Percentiles rank a stretch among this genome's conserved stretches.
Evolutionary conservation across 2,329 filamentous ascomycete genomes (phyloP).

Genomic region (Apiospora saccharicola): DNA sequence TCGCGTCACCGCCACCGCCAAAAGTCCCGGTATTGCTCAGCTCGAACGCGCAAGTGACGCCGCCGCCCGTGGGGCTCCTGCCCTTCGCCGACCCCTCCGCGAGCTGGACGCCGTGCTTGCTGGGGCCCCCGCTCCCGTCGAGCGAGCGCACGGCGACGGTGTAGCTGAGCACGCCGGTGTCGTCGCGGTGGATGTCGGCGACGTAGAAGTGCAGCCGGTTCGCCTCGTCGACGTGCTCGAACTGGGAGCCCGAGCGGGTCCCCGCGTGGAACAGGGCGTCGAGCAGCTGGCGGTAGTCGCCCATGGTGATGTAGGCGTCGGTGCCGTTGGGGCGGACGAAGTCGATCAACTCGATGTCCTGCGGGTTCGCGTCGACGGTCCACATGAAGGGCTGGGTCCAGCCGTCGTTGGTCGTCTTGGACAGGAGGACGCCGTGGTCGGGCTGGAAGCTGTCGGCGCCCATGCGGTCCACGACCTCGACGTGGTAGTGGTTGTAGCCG

Average conservation of each 20-base stretch:
- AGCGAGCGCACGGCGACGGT: conserved; percentile 55
- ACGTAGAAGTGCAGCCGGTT: conserved; percentile 61
- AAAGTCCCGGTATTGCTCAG: conserved; percentile 54
- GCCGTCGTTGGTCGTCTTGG: conserved; percentile 58
- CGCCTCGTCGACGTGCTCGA: conserved; percentile 54
- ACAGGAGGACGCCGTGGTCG: conserved; percentile 60
- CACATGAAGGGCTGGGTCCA: conserved; percentile 57
- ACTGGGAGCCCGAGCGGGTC: conserved; percentile 58
- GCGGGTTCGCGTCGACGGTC: conserved; percentile 61
- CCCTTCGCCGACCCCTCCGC: conserved; percentile 41
- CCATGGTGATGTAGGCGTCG: conserved; percentile 54
- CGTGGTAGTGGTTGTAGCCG: conserved; percentile 57
- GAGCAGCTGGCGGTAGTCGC: conserved; percentile 60
- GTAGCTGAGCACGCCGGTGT: conserved; percentile 54
- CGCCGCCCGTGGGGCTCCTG: conserved; percentile 37
- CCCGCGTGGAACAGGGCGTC: conserved; percentile 64
- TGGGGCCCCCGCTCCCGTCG: conserved; percentile 43
- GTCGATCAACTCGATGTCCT: conserved; percentile 58
- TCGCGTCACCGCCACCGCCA: conserved; percentile 36
- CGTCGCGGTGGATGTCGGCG: conserved; percentile 50
- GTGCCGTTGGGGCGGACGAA: conserved; percentile 58
- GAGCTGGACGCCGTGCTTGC: conserved; percentile 47
- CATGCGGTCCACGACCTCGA: conserved; percentile 62
- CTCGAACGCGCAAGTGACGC: conserved; percentile 54
- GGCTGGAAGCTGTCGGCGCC: conserved; percentile 60